Evolutionary conservation across 2,329 filamentous ascomycete genomes (phyloP), one percentile per base, ranked within the genome.

Genomic region (Helotiales sp.): DNA sequence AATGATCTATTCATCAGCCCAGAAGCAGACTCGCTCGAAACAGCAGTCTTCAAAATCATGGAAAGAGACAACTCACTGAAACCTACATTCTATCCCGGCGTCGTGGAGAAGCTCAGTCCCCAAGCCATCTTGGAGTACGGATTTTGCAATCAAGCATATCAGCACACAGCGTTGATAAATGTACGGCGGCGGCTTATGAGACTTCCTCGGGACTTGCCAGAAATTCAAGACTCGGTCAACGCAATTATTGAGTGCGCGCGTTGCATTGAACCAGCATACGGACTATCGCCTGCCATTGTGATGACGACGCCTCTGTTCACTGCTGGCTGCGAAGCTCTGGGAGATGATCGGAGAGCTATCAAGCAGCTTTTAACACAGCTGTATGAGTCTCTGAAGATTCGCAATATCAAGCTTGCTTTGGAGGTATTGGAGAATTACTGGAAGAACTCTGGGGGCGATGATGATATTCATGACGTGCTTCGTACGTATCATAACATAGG

Each of bases 281-380:
- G 73, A 6, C 65, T 76, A 4, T 75, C 73, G 48, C 75, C 75
- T 8, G 74, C 73, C 70, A 73, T 74, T 7, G 71, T 77, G 63
- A 65, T 76, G 15, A 76, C 75, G 19, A 77, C 75, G 6, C 74
- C 75, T 6, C 60, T 77, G 5, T 77, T 77, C 55, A 75, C 75
- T 44, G 75, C 74, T 7, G 75, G 75, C 2, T 76, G 74, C 47
- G 74, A 76, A 51, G 74, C 74, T 17, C 63, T 69, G 5, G 73
- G 68, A 2, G 64, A 72, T 30, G 73, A 76, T 55, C 69, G 73
- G 7, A 69, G 68, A 30, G 67, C 64, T 10, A 70, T 75, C 13
- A 66, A 69, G 31, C 61, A 63, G 22, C 50, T 76, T 22, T 61
- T 76, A 5, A 62, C 66, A 0, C 68, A 68, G 27, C 63, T 76